Conservation (phyloP, 2,329 filamentous ascomycete genomes). For the Apiospora rasikravindrae region DNA sequence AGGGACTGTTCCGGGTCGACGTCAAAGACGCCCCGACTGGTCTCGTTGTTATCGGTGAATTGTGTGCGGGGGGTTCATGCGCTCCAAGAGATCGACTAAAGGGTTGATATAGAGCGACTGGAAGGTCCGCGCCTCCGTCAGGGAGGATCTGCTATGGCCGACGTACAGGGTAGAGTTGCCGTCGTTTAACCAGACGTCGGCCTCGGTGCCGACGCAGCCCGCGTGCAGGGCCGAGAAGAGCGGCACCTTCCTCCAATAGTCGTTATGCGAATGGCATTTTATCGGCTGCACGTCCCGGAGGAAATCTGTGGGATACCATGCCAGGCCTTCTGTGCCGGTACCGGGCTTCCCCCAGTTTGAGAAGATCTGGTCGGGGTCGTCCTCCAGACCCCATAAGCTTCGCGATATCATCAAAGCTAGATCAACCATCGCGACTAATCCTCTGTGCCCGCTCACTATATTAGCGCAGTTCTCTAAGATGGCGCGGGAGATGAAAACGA, state of each 20-base stretch:
- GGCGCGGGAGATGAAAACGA: not conserved
- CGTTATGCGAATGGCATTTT: constrained; percentile 71
- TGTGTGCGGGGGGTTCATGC: constrained; percentile 54
- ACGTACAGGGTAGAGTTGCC: constrained; percentile 59
- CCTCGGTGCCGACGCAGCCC: constrained; percentile 69
- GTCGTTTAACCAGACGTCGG: constrained; percentile 69
- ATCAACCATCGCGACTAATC: constrained; percentile 39
- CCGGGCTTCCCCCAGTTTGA: constrained; percentile 35
- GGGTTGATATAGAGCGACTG: constrained; percentile 68
- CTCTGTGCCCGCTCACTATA: constrained; percentile 29
- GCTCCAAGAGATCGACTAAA: constrained; percentile 61
- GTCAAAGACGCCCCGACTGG: constrained; percentile 61
- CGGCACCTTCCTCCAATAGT: constrained; percentile 70
- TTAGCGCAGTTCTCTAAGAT: constrained; percentile 25
- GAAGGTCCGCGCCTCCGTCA: constrained; percentile 64
- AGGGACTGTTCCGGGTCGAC: constrained; percentile 58
- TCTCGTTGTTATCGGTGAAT: constrained; percentile 43
- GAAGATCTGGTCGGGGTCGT: constrained; percentile 37
- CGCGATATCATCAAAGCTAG: constrained; percentile 38
- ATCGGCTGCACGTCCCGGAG: constrained; percentile 60
- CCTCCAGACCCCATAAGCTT: constrained; percentile 37
- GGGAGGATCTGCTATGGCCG: constrained; percentile 62
- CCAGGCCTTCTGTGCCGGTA: constrained; percentile 43
- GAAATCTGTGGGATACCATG: constrained; percentile 56
- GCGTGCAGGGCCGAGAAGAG: constrained; percentile 65